Evolutionary conservation across 2,329 filamentous ascomycete genomes (phyloP).

Genomic region (Colletotrichum viniferum): DNA sequence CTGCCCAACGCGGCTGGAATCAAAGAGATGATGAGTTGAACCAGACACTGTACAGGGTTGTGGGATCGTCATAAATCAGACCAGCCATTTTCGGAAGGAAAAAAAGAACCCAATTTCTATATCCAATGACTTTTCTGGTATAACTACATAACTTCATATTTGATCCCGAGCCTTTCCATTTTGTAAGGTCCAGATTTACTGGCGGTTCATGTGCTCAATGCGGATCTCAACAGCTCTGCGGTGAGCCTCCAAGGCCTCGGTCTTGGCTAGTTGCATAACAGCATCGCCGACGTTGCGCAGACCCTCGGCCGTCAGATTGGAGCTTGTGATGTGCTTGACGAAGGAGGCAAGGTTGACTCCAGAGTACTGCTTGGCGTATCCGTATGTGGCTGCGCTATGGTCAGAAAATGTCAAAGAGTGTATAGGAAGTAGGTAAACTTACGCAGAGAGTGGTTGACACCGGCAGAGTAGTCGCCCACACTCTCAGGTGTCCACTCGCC

Average conservation of each 20-base stretch:
- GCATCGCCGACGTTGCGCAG: constrained; percentile 83
- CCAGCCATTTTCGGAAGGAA: background rate
- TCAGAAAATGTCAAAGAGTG: background rate
- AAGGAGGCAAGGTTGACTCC: constrained; percentile 96
- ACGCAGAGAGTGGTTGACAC: constrained; percentile 97
- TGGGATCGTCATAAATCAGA: background rate
- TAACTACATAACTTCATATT: constrained; percentile 14
- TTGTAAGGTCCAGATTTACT: background rate
- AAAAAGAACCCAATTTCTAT: background rate
- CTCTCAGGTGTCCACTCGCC: constrained; percentile 97
- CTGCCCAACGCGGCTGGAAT: background rate
- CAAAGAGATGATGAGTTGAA: background rate
- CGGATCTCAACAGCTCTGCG: constrained; percentile 86
- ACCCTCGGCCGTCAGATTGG: constrained; percentile 85
- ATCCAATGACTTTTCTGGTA: background rate
- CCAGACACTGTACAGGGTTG: background rate
- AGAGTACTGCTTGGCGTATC: constrained; percentile 97
- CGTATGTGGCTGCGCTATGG: constrained; percentile 79
- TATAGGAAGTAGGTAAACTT: constrained; percentile 49
- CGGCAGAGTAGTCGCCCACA: constrained; percentile 96
- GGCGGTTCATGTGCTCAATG: constrained; percentile 55
- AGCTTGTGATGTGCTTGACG: constrained; percentile 97
- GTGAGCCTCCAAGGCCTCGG: constrained; percentile 95
- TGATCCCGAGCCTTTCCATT: background rate
- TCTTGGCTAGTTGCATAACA: constrained; percentile 93